phyloP scores from a whole-genome alignment of 2,329 filamentous ascomycete species.

The Scorias spongiosa region DNA sequence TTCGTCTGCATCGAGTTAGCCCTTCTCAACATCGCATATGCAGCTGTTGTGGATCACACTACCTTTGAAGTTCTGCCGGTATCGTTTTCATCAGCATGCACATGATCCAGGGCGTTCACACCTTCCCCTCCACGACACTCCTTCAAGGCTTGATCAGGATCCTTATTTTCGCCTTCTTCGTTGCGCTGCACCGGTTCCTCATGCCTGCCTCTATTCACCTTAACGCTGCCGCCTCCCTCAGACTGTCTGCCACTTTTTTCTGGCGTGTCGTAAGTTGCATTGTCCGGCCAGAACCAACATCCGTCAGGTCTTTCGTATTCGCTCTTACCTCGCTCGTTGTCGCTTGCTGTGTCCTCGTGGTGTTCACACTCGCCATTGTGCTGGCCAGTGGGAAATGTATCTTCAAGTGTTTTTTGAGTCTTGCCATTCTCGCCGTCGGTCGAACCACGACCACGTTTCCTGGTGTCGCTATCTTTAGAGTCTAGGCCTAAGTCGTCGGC shows the following conservation, averaged over 20 bases:
- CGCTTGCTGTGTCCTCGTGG: not conserved
- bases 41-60: no score
- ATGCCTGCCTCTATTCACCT: not conserved
- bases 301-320: constrained; percentile 4
- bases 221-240: not conserved
- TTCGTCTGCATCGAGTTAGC: no score
- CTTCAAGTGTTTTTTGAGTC: constrained; percentile 37
- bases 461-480: constrained; percentile 16
- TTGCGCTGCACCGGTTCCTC: constrained; percentile 4
- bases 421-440: constrained; percentile 17
- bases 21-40: no score
- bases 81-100: constrained; percentile 17
- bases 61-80: constrained; percentile 15
- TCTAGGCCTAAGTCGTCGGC: constrained; percentile 15
- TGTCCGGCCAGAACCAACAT: constrained; percentile 6
- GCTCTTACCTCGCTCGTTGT: constrained; percentile 1
- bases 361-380: not conserved
- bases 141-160: constrained; percentile 11
- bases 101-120: constrained; percentile 14
- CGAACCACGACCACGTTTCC: constrained; percentile 26
- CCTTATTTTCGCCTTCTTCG: constrained; percentile 10
- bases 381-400: constrained; percentile 24
- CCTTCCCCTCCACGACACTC: constrained; percentile 7
- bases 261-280: constrained; percentile 4
- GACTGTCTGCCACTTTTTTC: no score